These are phyloP conservation scores for Ophiostoma ulmi DNA, from an alignment of 2,329 filamentous ascomycete genomes.

Conservation along the genomic window DNA sequence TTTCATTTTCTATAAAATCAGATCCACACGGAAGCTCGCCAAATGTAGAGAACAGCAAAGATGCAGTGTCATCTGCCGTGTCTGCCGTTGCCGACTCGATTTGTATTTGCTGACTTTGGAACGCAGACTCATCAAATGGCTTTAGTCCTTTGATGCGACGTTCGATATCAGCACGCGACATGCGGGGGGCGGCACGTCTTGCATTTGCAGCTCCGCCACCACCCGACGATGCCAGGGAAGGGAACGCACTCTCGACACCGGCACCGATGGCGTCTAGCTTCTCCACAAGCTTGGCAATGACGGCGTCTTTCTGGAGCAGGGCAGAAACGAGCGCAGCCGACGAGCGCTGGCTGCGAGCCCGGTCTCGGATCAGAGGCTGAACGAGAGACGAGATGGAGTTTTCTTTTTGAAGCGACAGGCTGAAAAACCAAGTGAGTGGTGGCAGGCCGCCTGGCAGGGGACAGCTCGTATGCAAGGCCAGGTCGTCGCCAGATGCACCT, in stretches of 20 bases:
- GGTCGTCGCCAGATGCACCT: slow-evolving; percentile 19
- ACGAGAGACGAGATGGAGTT: slow-evolving; percentile 38
- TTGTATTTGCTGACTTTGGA: slow-evolving; percentile 37
- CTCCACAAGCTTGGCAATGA: slow-evolving; percentile 48
- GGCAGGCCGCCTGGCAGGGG: slow-evolving; percentile 58
- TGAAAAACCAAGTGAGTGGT: slow-evolving; percentile 61
- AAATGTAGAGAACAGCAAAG: not conserved
- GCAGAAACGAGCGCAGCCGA: slow-evolving; percentile 41
- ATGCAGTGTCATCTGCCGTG: slow-evolving; percentile 37
- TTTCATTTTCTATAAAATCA: not conserved
- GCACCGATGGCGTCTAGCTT: slow-evolving; percentile 50
- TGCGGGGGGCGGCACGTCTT: slow-evolving; percentile 38
- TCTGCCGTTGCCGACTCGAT: slow-evolving; percentile 29
- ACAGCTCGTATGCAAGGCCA: slow-evolving; percentile 54
- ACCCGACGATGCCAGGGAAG: slow-evolving; percentile 33
- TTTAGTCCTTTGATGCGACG: slow-evolving; percentile 49
- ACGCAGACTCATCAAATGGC: slow-evolving; percentile 42
- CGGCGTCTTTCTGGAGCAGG: slow-evolving; percentile 48
- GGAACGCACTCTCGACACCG: slow-evolving; percentile 51
- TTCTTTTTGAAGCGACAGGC: slow-evolving; percentile 42
- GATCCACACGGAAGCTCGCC: slow-evolving; percentile 30
- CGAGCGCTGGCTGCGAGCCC: slow-evolving; percentile 39
- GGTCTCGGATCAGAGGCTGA: slow-evolving; percentile 47
- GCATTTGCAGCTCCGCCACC: slow-evolving; percentile 28
- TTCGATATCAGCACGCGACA: slow-evolving; percentile 42